Conservation (phyloP, 2,329 filamentous ascomycete genomes). For the Penicillium sp. region DNA sequence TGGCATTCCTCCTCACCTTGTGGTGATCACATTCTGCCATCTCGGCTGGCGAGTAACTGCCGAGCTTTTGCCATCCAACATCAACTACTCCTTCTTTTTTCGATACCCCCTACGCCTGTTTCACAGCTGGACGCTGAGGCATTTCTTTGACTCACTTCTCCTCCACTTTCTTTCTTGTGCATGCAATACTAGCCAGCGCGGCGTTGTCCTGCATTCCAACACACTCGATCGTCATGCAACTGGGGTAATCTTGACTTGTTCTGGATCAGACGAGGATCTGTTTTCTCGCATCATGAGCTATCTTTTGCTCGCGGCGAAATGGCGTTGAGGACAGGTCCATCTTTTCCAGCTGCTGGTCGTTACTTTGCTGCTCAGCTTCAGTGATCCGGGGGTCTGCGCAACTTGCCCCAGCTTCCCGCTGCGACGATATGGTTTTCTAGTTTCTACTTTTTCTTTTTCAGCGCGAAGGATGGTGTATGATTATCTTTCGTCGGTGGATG, state of each 20-base stretch:
- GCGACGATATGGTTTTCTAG: not conserved
- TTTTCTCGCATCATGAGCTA: constrained; percentile 10
- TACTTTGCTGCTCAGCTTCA: constrained; percentile 22
- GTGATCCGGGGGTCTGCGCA: constrained; percentile 7
- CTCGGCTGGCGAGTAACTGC: constrained; percentile 11
- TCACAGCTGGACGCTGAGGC: constrained; percentile 19
- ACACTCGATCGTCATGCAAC: constrained; percentile 6
- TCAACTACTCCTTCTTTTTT: constrained; percentile 18
- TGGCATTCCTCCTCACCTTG: constrained; percentile 21
- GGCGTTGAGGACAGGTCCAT: constrained; percentile 21
- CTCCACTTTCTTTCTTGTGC: constrained; percentile 13
- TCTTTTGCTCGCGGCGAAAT: constrained; percentile 12
- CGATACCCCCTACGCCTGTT: constrained; percentile 23
- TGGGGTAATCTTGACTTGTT: not conserved
- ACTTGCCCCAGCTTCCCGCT: not conserved
- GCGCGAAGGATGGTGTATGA: constrained; percentile 24
- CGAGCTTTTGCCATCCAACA: constrained; percentile 11
- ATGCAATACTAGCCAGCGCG: constrained; percentile 34
- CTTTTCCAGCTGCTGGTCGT: constrained; percentile 24
- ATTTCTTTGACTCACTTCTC: constrained; percentile 16
- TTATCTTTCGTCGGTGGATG: constrained; percentile 19
- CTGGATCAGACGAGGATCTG: constrained; percentile 6
- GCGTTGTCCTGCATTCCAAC: constrained; percentile 29
- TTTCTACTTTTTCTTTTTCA: not conserved
- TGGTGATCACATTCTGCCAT: constrained; percentile 16